phyloP scores from a whole-genome alignment of 2,329 filamentous ascomycete genomes.

The Escovopsis sp. region DNA sequence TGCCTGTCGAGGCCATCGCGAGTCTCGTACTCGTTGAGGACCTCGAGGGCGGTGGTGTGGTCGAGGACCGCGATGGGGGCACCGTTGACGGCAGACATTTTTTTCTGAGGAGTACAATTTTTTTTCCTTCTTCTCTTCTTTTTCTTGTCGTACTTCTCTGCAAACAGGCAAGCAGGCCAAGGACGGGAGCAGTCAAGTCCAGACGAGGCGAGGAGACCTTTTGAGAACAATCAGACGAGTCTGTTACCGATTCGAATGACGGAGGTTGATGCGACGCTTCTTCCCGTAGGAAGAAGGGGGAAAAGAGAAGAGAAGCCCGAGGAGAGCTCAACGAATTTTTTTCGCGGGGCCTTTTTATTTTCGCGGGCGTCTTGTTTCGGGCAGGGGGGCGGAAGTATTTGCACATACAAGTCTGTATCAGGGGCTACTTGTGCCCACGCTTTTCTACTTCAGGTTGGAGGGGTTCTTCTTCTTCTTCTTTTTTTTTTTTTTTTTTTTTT shows the following conservation, averaged over 20 bases:
- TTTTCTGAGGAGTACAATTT: too few species aligned
- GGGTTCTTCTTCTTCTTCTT: too few species aligned
- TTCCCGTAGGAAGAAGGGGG: conserved; percentile 37
- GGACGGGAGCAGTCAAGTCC: too few species aligned
- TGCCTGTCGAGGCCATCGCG: conserved; percentile 78
- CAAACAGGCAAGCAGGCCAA: too few species aligned
- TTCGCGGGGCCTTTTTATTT: conserved; percentile 11
- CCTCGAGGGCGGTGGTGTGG: conserved; percentile 58
- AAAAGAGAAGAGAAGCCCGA: conserved; percentile 21
- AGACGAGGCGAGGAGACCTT: too few species aligned
- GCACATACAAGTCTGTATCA: too few species aligned
- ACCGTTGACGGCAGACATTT: conserved; percentile 49
- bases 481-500: too few species aligned
- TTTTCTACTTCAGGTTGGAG: too few species aligned
- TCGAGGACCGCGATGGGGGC: conserved; percentile 50
- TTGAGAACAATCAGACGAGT: conserved; percentile 21
- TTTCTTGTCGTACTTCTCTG: too few species aligned
- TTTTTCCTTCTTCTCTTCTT: too few species aligned
- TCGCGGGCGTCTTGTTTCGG: conserved; percentile 1
- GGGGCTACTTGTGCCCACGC: too few species aligned
- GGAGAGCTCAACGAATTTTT: conserved; percentile 24
- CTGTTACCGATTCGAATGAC: conserved; percentile 17
- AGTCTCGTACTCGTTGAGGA: conserved; percentile 66
- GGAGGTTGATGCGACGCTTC: conserved; percentile 30
- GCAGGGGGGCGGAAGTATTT: conserved; percentile 1